These are phyloP conservation scores for Ceratopteris richardii DNA, from an alignment of 75 land plant species.

Conservation along the genomic window DNA sequence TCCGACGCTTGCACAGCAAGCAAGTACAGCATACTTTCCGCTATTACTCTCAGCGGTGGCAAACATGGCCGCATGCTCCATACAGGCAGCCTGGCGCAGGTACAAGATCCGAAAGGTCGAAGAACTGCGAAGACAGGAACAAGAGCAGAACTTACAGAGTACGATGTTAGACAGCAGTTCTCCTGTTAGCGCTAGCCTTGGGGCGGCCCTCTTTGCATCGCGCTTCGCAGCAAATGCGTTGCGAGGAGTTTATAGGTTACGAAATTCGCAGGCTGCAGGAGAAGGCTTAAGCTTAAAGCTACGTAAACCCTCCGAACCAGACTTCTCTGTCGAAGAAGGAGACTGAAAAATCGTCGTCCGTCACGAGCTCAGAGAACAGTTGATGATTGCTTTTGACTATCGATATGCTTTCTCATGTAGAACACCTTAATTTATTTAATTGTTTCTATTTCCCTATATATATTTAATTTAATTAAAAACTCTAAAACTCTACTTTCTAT, in stretches of 20 bases:
- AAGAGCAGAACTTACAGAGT: not conserved
- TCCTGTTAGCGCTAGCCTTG: conserved; percentile 17
- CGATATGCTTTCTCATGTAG: no score
- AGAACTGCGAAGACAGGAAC: not conserved
- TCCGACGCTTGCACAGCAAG: conserved; percentile 68
- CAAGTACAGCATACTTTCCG: conserved; percentile 65
- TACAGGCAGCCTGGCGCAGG: conserved; percentile 69
- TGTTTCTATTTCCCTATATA: no score
- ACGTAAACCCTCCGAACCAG: conserved; percentile 61
- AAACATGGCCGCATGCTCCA: conserved; percentile 72
- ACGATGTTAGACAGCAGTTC: not conserved
- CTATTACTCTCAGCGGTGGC: conserved; percentile 69
- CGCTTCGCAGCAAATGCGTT: conserved; percentile 66
- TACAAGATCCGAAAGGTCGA: conserved; percentile 31
- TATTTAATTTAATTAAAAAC: no score
- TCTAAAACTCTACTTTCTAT: no score
- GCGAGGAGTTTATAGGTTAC: conserved; percentile 50
- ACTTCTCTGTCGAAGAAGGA: conserved; percentile 42
- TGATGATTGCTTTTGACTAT: no score
- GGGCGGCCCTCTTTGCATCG: conserved; percentile 57
- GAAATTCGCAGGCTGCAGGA: conserved; percentile 4
- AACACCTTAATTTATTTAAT: no score
- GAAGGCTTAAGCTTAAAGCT: conserved; percentile 26
- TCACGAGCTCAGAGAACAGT: no score
- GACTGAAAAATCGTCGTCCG: no score